Evolutionary conservation across 139 green algal species (phyloP).

Genomic region (Chlorella sp.): DNA sequence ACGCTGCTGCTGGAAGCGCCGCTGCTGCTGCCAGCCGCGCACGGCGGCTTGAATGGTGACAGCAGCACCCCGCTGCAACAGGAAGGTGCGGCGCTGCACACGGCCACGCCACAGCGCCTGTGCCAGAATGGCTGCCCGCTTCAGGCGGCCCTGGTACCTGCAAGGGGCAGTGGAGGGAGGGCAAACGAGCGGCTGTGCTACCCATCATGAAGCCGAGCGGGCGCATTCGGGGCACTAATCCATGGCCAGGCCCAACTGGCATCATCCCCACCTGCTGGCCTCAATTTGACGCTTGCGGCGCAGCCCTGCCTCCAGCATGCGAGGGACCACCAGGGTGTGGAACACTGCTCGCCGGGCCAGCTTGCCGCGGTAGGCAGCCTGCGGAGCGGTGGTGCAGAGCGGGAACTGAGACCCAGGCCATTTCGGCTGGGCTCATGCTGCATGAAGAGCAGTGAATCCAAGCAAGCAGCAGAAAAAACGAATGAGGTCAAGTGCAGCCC

Average conservation of each 20-base stretch:
- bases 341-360: slow-evolving; percentile 38
- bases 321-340: slow-evolving; percentile 38
- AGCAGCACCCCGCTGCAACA: slow-evolving; percentile 36
- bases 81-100: slow-evolving; percentile 6
- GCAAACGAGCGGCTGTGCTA: too few relatives aligned
- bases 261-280: slow-evolving; percentile 3
- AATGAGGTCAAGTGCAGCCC: not conserved
- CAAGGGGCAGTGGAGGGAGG: too few relatives aligned
- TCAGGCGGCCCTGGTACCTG: slow-evolving; percentile 36
- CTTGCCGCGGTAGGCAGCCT: slow-evolving; percentile 56
- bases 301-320: slow-evolving; percentile 38
- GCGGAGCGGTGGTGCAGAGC: slow-evolving; percentile 14
- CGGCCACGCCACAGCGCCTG: slow-evolving; percentile 42
- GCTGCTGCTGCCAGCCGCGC: slow-evolving; percentile 31
- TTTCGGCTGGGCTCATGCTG: too few relatives aligned
- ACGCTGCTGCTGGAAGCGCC: slow-evolving; percentile 21
- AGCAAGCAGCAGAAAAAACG: not conserved
- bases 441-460: not conserved
- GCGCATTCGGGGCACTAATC: too few relatives aligned
- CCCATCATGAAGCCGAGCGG: too few relatives aligned
- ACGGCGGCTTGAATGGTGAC: slow-evolving; percentile 62
- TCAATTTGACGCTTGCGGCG: slow-evolving; percentile 1
- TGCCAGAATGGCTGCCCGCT: slow-evolving; percentile 22
- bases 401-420: too few relatives aligned
- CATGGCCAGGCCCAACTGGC: too few relatives aligned